These are phyloP conservation scores for Boehmeria nivea DNA, from an alignment of 306 rosid genomes.

Conservation along the genomic window DNA sequence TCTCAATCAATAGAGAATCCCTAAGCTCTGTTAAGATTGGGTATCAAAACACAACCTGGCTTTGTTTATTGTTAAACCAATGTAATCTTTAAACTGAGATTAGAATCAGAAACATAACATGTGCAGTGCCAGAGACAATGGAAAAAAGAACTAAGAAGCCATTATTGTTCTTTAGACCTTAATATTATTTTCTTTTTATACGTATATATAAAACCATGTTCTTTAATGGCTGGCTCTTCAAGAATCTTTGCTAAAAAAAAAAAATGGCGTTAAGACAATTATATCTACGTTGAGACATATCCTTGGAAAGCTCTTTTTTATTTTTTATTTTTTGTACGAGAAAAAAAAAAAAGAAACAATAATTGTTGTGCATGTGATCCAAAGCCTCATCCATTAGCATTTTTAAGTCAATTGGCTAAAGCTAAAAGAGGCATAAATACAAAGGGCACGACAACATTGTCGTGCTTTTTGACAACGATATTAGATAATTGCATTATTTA, in stretches of 20 bases:
- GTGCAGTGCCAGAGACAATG: neutral
- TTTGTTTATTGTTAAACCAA: neutral
- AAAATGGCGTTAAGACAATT: neutral
- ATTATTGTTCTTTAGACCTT: too few relatives aligned
- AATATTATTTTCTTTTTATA: too few relatives aligned
- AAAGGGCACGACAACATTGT: neutral
- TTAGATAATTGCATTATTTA: neutral
- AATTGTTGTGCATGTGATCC: conserved; percentile 6
- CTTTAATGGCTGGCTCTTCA: neutral
- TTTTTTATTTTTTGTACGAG: too few relatives aligned
- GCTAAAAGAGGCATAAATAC: neutral
- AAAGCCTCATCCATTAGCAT: neutral
- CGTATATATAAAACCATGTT: neutral
- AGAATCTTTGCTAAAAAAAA: neutral
- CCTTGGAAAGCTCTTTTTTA: neutral
- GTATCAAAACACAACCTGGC: neutral
- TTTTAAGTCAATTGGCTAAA: neutral
- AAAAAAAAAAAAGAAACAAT: neutral
- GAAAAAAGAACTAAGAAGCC: neutral
- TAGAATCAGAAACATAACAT: neutral
- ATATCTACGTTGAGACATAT: neutral
- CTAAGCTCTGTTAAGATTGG: too few relatives aligned
- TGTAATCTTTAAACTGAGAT: neutral
- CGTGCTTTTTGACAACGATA: conserved; percentile 1
- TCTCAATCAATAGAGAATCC: too few relatives aligned